Evolutionary conservation across 2,329 filamentous ascomycete species (phyloP), one percentile per base, ranked within the genome.

Genomic region (Cercospora beticola): DNA sequence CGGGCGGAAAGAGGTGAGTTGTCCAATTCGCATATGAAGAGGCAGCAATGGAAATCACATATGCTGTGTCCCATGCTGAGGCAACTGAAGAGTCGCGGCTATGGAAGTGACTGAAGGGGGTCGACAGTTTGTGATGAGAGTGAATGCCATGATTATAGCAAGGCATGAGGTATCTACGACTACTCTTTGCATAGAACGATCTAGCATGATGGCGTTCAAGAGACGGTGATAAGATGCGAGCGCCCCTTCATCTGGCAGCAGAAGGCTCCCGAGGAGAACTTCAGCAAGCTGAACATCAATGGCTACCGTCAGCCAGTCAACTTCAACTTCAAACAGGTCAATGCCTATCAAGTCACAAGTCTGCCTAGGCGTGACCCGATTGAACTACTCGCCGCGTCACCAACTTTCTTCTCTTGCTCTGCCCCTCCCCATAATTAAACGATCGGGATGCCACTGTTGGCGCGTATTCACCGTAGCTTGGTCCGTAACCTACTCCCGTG

Each of bases 181-280:
- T 16, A 2, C 33, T 4, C 14, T 16, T 36, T 4, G 33, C 12
- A 36, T 36, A 36, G 2, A 2, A 10, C 9, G 8, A 12, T 12
- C 4, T 12, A 12, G 5, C 9, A 31, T 31, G 30, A 31, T 31
- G 9, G 2, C 9, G 9, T 31, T 31, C 8, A 12, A 3, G 30
- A n/a, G n/a, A n/a, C n/a, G n/a, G n/a, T n/a, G n/a, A n/a, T n/a
- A n/a, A n/a, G n/a, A n/a, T n/a, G n/a, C n/a, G n/a, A n/a, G n/a
- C n/a, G n/a, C n/a, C n/a, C n/a, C n/a, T n/a, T n/a, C n/a, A n/a
- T n/a, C n/a, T n/a, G n/a, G n/a, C n/a, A n/a, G n/a, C n/a, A n/a
- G n/a, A n/a, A n/a, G n/a, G n/a, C n/a, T 58, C 92, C 93, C 1
- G 93, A 97, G 81, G 89, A 91, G 74, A 91, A 96, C 76, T 89